Base-by-base conservation (phyloP, 352 stramenopile species). In the Plasmopara halstedii region DNA sequence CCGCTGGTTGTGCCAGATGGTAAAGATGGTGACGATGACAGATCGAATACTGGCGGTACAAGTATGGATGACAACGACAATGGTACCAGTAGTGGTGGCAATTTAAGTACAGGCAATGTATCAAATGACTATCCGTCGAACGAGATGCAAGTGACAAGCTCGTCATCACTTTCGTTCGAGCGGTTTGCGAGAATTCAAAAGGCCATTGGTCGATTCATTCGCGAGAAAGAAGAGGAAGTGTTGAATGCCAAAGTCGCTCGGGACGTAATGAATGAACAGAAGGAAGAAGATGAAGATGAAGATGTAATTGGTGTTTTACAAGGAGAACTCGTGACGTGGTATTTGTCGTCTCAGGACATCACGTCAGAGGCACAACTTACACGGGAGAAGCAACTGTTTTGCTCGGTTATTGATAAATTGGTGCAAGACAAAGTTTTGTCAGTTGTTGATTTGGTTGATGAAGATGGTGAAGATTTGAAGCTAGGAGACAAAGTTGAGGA, bases 251-350 rank as follows among this genome's bases (percentile, higher is more conserved):
- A 73, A 20, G 37, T 81, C 11, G 76, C 72, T 6, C 67, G 72
- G 2, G 53, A 67, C 9, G 65, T 62, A 0, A 62, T 64, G 14
- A 40, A 44, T n/a, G 35, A 53, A 10, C 27, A 58, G 8, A 50
- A 50, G 4, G 38, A 58, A 7, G 62, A 67, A 4, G 55, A 67
- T 0, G 68, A 83, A 6, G 76, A 94, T 0, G 73, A 83, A 0
- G 70, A 83, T 1, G 70, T 72, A 17, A 60, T 31, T 0, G 77
- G 79, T 1, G 72, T 91, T 4, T 53, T 90, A 40, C 79, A 91
- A 56, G 79, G 77, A 19, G 71, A 90, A 53, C 48, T 91, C 20
- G 79, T 91, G 38, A 93, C 79, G 29, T 93, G 78, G 77, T 93
- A 93, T 49, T 29, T 91, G 45, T 72, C 73, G 14, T 82, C 73